Conservation (phyloP, 108 stramenopile species). For the Cyclotella distinguenda region DNA sequence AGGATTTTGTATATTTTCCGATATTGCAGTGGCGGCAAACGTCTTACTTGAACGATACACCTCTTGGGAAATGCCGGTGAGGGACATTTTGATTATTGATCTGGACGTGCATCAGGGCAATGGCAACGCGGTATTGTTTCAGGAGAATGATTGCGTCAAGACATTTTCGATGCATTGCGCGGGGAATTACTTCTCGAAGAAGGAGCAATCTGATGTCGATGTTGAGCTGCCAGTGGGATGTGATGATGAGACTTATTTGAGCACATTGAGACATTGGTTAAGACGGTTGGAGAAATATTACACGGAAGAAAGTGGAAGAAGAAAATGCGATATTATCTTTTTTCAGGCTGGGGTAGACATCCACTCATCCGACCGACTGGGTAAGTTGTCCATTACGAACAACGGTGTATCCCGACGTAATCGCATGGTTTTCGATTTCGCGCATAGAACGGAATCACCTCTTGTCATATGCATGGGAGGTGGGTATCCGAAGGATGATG, state of each 20-base stretch:
- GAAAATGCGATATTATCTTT: conserved; percentile 73
- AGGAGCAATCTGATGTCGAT: conserved; percentile 75
- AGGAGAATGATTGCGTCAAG: conserved; percentile 51
- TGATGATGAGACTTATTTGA: conserved; percentile 72
- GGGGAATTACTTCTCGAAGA: conserved; percentile 83
- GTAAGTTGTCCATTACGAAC: conserved; percentile 61
- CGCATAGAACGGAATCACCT: conserved; percentile 45
- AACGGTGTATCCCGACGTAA: conserved; percentile 67
- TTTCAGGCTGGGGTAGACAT: conserved; percentile 88
- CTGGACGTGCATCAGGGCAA: conserved; percentile 95
- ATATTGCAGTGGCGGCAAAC: conserved; percentile 91
- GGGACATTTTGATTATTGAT: conserved; percentile 80
- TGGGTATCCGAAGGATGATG: conserved; percentile 73
- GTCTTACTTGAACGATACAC: conserved; percentile 68
- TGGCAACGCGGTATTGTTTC: conserved; percentile 85
- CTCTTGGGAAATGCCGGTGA: no score
- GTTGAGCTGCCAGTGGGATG: conserved; percentile 76
- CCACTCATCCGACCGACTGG: conserved; percentile 74
- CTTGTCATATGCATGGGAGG: conserved; percentile 87
- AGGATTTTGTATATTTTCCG: conserved; percentile 92
- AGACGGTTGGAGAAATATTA: conserved; percentile 50
- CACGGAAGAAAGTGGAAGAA: conserved; percentile 8
- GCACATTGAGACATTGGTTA: conserved; percentile 71
- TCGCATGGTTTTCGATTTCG: conserved; percentile 56
- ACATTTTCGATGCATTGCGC: conserved; percentile 85